These are phyloP conservation scores for Scheffersomyces stipitis DNA, from an alignment of 805 yeast species.

Conservation along the genomic window DNA sequence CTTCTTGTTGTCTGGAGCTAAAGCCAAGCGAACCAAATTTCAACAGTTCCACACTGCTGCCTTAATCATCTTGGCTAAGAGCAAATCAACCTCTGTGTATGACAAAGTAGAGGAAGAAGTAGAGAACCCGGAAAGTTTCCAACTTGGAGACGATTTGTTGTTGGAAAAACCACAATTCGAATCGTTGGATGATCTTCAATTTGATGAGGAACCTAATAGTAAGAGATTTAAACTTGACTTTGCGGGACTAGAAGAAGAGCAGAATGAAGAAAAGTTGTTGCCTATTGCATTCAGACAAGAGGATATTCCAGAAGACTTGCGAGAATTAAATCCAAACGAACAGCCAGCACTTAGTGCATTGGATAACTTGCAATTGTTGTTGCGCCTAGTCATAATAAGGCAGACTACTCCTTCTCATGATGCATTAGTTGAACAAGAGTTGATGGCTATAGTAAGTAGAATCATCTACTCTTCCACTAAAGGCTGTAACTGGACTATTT, in stretches of 20 bases:
- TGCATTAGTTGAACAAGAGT: conserved; percentile 75
- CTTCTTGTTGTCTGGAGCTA: conserved; percentile 79
- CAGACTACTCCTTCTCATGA: conserved; percentile 73
- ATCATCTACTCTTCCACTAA: conserved; percentile 54
- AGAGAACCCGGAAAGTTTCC: conserved; percentile 53
- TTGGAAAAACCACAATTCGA: conserved; percentile 76
- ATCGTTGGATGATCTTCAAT: conserved; percentile 48
- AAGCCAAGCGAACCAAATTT: conserved; percentile 82
- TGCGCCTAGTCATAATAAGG: conserved; percentile 61
- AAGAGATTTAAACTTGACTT: conserved; percentile 43
- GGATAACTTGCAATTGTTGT: conserved; percentile 72
- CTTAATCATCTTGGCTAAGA: conserved; percentile 72
- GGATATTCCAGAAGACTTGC: conserved; percentile 58
- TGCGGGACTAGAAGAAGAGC: conserved; percentile 14
- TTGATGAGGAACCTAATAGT: conserved; percentile 33
- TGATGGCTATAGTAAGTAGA: conserved; percentile 73
- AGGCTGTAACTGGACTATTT: conserved; percentile 70
- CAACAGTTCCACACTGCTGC: conserved; percentile 73
- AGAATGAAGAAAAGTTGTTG: conserved; percentile 41
- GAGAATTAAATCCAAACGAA: conserved; percentile 68
- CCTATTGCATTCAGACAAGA: conserved; percentile 65
- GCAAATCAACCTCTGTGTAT: conserved; percentile 28
- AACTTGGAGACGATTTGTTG: conserved; percentile 71
- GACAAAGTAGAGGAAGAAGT: conserved; percentile 14
- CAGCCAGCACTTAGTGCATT: conserved; percentile 72